Conservation (phyloP, 1,284 basidiomycete genomes). For the Termitomyces sp. region DNA sequence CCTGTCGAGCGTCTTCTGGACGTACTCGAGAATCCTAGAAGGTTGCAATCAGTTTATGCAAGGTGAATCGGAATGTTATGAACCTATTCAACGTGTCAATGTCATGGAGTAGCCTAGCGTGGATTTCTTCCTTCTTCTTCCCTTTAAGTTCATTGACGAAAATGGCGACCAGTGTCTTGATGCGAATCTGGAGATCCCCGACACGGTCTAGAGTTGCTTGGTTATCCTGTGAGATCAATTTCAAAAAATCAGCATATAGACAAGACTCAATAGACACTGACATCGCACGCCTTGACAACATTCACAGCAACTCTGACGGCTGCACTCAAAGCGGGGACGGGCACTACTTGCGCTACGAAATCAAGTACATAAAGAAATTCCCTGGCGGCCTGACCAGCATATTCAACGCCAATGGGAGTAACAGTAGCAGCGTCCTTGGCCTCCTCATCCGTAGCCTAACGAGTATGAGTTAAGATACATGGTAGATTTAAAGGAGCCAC, state of each 20-base stretch:
- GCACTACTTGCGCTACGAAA: constrained; percentile 4
- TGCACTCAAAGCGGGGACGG: constrained; percentile 2
- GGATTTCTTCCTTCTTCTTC: constrained; percentile 9
- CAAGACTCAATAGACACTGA: background rate
- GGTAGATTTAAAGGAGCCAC: background rate
- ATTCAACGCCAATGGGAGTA: background rate
- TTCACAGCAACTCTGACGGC: background rate
- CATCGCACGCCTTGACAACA: constrained; percentile 8
- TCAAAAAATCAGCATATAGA: no score
- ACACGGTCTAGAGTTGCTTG: background rate
- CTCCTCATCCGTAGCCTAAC: background rate
- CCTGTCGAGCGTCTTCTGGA: background rate
- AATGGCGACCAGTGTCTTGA: constrained; percentile 7
- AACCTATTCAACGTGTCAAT: background rate
- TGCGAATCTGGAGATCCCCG: constrained; percentile 6
- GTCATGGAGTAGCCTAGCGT: background rate
- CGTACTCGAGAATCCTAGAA: constrained; percentile 1
- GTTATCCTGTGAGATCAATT: background rate
- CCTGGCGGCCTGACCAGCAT: background rate
- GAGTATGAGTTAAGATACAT: background rate
- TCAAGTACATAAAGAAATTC: constrained; percentile 2
- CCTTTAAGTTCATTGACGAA: constrained; percentile 9
- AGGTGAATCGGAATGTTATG: no score
- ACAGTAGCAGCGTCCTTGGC: background rate
- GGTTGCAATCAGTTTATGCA: background rate